These are phyloP conservation scores for Yamadazyma akitaensis DNA, from an alignment of 805 yeast species.

Conservation along the genomic window DNA sequence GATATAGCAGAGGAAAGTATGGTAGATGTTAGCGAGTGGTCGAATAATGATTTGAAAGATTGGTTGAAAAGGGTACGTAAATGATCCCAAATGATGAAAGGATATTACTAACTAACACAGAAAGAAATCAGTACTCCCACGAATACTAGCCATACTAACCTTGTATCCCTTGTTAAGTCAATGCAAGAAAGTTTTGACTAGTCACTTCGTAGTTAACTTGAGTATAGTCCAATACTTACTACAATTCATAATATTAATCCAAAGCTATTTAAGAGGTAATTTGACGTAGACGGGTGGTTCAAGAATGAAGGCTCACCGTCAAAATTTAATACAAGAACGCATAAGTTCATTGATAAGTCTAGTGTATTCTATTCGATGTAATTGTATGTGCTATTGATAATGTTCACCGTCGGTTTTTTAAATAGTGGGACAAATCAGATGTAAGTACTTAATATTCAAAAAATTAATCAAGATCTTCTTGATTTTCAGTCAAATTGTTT, in stretches of 20 bases:
- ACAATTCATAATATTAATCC: conserved; percentile 1
- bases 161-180: conserved; percentile 46
- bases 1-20: conserved; percentile 15
- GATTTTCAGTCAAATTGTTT: conserved; percentile 24
- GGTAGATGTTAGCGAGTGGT: conserved; percentile 32
- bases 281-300: too few species aligned
- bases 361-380: background rate
- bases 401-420: background rate
- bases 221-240: conserved; percentile 16
- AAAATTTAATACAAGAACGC: too few species aligned
- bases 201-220: conserved; percentile 18
- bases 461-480: background rate
- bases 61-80: conserved; percentile 40
- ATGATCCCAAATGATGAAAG: background rate
- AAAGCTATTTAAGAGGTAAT: background rate
- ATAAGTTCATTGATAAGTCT: background rate
- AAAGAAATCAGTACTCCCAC: conserved; percentile 46
- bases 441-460: too few species aligned
- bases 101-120: conserved; percentile 23
- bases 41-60: conserved; percentile 32
- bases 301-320: background rate
- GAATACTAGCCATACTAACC: conserved; percentile 44
- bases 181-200: conserved; percentile 26
- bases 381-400: background rate
- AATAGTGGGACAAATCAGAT: too few species aligned